Conservation (phyloP, 176 grass and related monocot species). For the Typha latifolia region DNA sequence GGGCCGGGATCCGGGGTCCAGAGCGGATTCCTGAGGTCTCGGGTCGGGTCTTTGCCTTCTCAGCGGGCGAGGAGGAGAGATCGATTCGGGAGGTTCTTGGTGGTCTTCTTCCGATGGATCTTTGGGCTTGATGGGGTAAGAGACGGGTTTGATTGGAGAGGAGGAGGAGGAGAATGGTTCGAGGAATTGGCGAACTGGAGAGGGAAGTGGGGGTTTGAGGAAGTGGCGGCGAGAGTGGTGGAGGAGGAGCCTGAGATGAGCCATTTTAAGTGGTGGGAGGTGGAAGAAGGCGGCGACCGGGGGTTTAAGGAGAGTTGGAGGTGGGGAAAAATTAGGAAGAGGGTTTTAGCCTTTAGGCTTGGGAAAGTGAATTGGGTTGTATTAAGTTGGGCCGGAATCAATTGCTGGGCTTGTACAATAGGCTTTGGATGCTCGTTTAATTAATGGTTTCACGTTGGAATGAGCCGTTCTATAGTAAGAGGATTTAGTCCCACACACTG, state of each 20-base stretch:
- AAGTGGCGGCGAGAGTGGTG: not conserved
- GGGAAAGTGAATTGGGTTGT: not conserved
- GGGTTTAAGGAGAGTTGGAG: not conserved
- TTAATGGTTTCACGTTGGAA: too few species aligned
- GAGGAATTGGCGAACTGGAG: not conserved
- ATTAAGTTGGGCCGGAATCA: not conserved
- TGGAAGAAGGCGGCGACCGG: not conserved
- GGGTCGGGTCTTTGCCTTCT: not conserved
- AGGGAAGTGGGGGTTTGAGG: not conserved
- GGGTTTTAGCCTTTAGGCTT: not conserved
- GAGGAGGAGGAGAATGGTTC: not conserved
- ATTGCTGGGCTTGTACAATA: too few species aligned
- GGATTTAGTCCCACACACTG: too few species aligned
- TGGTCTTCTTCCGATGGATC: not conserved
- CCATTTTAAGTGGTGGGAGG: not conserved
- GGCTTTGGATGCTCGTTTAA: too few species aligned
- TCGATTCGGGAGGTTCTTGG: not conserved
- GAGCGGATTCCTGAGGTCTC: not conserved
- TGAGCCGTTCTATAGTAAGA: too few species aligned
- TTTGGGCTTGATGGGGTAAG: not conserved
- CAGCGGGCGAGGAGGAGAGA: not conserved
- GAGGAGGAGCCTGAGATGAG: not conserved
- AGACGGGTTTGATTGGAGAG: not conserved
- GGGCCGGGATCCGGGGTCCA: not conserved
- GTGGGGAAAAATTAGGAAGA: not conserved